Evolutionary conservation across 768 basidiomycete genomes (phyloP).

Genomic region (Sistotremastrum niveocremeum): DNA sequence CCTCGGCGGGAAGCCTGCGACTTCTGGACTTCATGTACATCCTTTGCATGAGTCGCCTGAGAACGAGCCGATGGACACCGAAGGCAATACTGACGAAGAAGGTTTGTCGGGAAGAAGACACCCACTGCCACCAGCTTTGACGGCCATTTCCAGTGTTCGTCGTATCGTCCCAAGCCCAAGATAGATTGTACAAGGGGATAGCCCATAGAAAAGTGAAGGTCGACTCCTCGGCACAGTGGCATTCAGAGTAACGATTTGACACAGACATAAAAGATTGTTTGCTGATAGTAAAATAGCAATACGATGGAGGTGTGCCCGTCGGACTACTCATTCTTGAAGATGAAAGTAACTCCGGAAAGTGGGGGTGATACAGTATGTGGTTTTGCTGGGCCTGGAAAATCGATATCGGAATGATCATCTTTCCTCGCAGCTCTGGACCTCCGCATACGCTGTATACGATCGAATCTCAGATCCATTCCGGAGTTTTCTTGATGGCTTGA

Average conservation of each 20-base stretch:
- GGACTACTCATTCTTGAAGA: constrained; percentile 18
- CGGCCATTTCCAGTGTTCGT: background rate
- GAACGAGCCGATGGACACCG: constrained; percentile 6
- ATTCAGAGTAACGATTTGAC: constrained; percentile 5
- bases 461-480: constrained; percentile 15
- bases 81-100: constrained; percentile 1
- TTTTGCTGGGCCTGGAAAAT: background rate
- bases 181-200: constrained; percentile 1
- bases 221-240: constrained; percentile 12
- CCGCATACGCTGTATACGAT: constrained; percentile 17
- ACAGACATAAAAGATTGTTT: background rate
- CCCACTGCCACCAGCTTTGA: background rate
- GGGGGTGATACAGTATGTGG: constrained; percentile 17
- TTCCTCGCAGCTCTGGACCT: constrained; percentile 11
- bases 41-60: constrained; percentile 16
- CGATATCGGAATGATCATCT: background rate
- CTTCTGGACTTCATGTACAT: constrained; percentile 16
- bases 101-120: background rate
- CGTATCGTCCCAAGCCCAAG: constrained; percentile 1
- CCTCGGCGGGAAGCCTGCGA: constrained; percentile 15
- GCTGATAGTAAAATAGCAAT: background rate
- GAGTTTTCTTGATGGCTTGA: constrained; percentile 17
- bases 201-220: constrained; percentile 4
- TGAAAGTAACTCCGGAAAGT: constrained; percentile 17
- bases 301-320: constrained; percentile 20